Percentiles rank a stretch among this genome's conserved stretches.
Evolutionary conservation across 2,329 filamentous ascomycete species (phyloP).

Genomic region (Pestalotiopsis sp.): DNA sequence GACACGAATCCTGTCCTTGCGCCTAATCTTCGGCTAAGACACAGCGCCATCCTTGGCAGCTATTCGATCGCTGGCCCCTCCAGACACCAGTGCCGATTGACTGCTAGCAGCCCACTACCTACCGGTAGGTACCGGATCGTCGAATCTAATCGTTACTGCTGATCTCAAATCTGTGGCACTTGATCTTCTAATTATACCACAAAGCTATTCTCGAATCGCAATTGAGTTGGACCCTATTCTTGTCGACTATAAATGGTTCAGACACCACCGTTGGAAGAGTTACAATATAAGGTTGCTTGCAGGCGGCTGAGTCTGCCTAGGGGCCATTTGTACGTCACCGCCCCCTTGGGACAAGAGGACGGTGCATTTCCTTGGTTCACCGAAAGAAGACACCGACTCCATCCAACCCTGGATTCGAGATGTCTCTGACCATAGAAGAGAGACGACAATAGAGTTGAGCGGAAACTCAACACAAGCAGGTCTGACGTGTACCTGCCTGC

Average conservation of each 20-base stretch:
- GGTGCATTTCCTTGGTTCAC: no score
- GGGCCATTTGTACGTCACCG: not conserved
- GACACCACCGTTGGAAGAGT: not conserved
- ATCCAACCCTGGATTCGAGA: no score
- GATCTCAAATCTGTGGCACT: not conserved
- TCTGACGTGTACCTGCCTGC: not conserved
- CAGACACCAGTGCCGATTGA: not conserved
- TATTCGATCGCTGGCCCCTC: not conserved
- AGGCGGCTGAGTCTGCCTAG: not conserved
- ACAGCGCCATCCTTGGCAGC: not conserved
- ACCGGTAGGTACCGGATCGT: not conserved
- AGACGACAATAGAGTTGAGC: no score
- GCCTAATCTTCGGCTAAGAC: slow-evolving; percentile 7
- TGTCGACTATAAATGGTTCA: not conserved
- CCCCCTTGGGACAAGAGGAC: not conserved
- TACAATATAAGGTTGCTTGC: not conserved
- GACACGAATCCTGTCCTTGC: not conserved
- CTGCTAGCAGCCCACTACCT: not conserved
- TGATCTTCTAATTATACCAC: not conserved
- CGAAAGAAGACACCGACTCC: no score
- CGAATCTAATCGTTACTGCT: not conserved
- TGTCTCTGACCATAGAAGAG: no score
- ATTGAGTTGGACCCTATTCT: not conserved
- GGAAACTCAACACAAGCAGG: not conserved
- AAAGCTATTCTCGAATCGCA: not conserved